Percentiles rank a stretch among this genome's conserved stretches.
These are phyloP conservation scores for Salix udensis DNA, from an alignment of 345 rosid genomes.

Conservation along the genomic window DNA sequence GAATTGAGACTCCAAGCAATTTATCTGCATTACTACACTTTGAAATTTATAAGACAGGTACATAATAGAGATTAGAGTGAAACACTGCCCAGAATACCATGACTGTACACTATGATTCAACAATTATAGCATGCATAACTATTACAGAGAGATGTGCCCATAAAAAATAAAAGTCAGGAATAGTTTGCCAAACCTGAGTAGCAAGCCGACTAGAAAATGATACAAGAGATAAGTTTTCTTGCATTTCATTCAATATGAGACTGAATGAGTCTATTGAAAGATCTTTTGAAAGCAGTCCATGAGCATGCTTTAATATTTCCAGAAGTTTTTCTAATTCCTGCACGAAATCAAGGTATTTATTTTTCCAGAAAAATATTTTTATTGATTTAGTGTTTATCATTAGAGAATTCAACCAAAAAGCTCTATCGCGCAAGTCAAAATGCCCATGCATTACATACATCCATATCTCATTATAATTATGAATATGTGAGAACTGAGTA, in stretches of 20 bases:
- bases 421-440: neutral
- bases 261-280: slow-evolving; percentile 72
- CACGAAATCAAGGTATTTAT: slow-evolving; percentile 18
- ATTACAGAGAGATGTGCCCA: neutral
- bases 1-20: neutral
- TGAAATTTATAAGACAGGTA: neutral
- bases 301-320: slow-evolving; percentile 71
- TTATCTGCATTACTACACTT: neutral
- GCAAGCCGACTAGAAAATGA: slow-evolving; percentile 96
- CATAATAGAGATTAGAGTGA: neutral
- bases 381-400: neutral
- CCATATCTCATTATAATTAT: neutral
- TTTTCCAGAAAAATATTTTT: neutral
- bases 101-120: neutral
- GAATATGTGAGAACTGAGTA: neutral
- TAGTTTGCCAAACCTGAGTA: slow-evolving; percentile 66
- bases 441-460: neutral
- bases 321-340: slow-evolving; percentile 91
- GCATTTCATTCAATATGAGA: slow-evolving; percentile 93
- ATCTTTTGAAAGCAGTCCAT: slow-evolving; percentile 75
- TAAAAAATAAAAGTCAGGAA: neutral
- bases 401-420: neutral
- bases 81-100: neutral
- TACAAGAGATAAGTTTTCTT: slow-evolving; percentile 89
- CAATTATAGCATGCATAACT: neutral